Conservation (phyloP, 2,329 filamentous ascomycete species). For the Fusarium equiseti region DNA sequence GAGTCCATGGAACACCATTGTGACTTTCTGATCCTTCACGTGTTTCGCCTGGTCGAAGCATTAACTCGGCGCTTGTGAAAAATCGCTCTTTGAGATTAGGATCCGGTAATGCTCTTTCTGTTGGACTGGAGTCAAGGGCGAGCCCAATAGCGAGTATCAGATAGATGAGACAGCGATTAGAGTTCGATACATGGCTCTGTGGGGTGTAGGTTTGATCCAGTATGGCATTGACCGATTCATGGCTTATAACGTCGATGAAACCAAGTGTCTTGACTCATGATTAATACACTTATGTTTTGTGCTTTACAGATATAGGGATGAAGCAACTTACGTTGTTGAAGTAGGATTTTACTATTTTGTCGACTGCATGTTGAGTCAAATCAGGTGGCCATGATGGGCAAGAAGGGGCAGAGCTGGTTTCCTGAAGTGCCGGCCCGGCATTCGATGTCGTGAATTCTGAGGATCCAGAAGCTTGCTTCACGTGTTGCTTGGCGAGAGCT, state of each 20-base stretch:
- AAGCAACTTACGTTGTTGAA: constrained; percentile 66
- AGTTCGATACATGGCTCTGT: constrained; percentile 55
- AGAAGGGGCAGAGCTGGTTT: constrained; percentile 63
- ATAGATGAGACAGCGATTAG: constrained; percentile 70
- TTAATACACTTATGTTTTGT: background rate
- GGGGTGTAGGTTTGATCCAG: constrained; percentile 58
- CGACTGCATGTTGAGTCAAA: constrained; percentile 63
- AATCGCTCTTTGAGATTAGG: constrained; percentile 71
- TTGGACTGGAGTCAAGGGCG: constrained; percentile 65
- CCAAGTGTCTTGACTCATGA: constrained; percentile 63
- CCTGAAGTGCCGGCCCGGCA: constrained; percentile 67
- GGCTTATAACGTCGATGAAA: constrained; percentile 70
- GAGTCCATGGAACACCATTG: constrained; percentile 73
- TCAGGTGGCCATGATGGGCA: background rate
- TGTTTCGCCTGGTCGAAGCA: constrained; percentile 54
- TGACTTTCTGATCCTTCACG: constrained; percentile 51
- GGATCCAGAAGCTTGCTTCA: constrained; percentile 63
- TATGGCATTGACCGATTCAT: constrained; percentile 64
- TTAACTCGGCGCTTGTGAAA: constrained; percentile 68
- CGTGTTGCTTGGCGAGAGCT: constrained; percentile 70
- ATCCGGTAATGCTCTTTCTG: constrained; percentile 63
- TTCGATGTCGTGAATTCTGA: constrained; percentile 71
- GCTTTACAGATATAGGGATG: background rate
- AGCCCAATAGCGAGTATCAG: constrained; percentile 73
- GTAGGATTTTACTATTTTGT: constrained; percentile 61